phyloP scores from a whole-genome alignment of 2,329 filamentous ascomycete genomes.

The Fonsecaea pedrosoi region DNA sequence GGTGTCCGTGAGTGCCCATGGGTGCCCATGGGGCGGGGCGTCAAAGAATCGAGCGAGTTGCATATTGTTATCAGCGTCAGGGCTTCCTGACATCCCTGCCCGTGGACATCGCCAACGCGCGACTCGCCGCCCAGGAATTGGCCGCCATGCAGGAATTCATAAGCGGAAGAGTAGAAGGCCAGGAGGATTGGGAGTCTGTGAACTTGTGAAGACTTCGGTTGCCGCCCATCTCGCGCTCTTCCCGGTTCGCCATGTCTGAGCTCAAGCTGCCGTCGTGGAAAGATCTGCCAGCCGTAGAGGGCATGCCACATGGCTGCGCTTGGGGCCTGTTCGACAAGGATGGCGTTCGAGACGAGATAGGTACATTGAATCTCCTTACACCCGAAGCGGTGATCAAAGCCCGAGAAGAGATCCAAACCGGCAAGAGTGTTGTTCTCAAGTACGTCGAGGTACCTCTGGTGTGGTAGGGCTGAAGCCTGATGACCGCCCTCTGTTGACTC shows the following conservation, averaged over 20 bases:
- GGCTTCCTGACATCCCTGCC: slow-evolving; percentile 1
- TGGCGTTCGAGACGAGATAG: slow-evolving; percentile 58
- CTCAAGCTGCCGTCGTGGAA: slow-evolving; percentile 16
- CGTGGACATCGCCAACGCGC: background rate
- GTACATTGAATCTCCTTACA: slow-evolving; percentile 67
- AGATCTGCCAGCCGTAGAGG: slow-evolving; percentile 12
- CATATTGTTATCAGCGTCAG: slow-evolving; percentile 6
- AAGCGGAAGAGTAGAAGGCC: background rate
- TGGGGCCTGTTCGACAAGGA: slow-evolving; percentile 62
- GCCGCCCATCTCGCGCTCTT: background rate
- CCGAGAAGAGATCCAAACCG: slow-evolving; percentile 59
- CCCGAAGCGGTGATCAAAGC: slow-evolving; percentile 60
- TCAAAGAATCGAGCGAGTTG: slow-evolving; percentile 1
- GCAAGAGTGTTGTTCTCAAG: slow-evolving; percentile 12
- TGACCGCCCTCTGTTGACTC: background rate
- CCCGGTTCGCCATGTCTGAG: slow-evolving; percentile 39
- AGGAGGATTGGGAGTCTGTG: background rate
- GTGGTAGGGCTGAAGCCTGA: slow-evolving; percentile 53
- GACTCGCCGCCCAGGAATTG: background rate
- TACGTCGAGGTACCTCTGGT: slow-evolving; percentile 2
- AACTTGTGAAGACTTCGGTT: background rate
- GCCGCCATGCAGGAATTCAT: background rate
- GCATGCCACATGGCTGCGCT: slow-evolving; percentile 41
- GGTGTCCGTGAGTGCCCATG: background rate
- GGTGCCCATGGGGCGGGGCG: background rate